These are phyloP conservation scores for Fistulinella staudtii DNA, from an alignment of 1,284 basidiomycete species.

Conservation along the genomic window DNA sequence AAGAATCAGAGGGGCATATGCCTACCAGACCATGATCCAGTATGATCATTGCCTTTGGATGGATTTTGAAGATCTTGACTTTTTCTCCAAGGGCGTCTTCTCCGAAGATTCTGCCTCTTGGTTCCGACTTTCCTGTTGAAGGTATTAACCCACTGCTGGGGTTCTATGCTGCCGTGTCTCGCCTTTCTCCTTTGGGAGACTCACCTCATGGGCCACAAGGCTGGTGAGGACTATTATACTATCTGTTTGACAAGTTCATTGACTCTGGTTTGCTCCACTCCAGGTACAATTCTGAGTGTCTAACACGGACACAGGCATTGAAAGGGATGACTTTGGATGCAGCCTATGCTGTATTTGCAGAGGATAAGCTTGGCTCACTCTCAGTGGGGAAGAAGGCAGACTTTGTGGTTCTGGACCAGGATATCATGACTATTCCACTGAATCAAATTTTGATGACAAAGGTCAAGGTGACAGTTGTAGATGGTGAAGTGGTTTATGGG, in stretches of 20 bases:
- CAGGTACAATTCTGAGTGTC: slow-evolving; percentile 68
- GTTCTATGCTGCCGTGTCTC: slow-evolving; percentile 83
- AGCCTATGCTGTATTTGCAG: slow-evolving; percentile 83
- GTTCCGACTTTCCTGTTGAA: slow-evolving; percentile 92
- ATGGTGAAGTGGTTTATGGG: slow-evolving; percentile 73
- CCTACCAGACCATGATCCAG: slow-evolving; percentile 77
- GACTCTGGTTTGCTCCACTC: slow-evolving; percentile 26
- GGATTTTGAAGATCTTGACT: not conserved
- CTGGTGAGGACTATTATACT: slow-evolving; percentile 51
- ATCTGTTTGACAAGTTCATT: not conserved
- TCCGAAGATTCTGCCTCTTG: slow-evolving; percentile 65
- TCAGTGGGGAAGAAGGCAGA: slow-evolving; percentile 78
- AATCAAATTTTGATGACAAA: slow-evolving; percentile 53
- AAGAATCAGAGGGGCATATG: slow-evolving; percentile 83
- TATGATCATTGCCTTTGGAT: slow-evolving; percentile 41
- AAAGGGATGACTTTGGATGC: slow-evolving; percentile 86
- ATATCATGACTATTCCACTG: slow-evolving; percentile 68
- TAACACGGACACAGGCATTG: slow-evolving; percentile 72
- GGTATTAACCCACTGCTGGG: slow-evolving; percentile 75
- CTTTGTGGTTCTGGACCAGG: slow-evolving; percentile 75
- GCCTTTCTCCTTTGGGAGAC: slow-evolving; percentile 62
- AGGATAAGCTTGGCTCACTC: slow-evolving; percentile 66
- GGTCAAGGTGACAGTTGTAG: slow-evolving; percentile 64
- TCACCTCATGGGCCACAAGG: slow-evolving; percentile 81
- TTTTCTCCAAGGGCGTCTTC: slow-evolving; percentile 34